Percentiles rank a stretch among this genome's conserved stretches.
Conservation (phyloP, 257 asterid genomes). For the Verbascum thapsus region DNA sequence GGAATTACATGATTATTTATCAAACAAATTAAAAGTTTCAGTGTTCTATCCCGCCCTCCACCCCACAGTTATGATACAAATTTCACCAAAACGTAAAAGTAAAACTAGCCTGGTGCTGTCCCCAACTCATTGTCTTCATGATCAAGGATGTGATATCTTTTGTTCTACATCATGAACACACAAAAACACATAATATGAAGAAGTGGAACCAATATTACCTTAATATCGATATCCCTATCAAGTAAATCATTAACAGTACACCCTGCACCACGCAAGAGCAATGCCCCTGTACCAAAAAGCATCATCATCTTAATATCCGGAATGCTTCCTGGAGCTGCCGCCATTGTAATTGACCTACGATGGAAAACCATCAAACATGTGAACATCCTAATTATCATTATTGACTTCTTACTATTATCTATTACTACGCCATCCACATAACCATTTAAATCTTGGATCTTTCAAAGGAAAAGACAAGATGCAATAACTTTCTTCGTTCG, state of each 20-base stretch:
- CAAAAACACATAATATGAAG: not conserved
- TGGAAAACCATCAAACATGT: slow-evolving; percentile 21
- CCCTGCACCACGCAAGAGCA: slow-evolving; percentile 92
- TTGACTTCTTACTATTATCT: too few relatives aligned
- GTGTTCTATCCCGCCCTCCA: too few relatives aligned
- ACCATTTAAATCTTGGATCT: too few relatives aligned
- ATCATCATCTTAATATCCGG: slow-evolving; percentile 87
- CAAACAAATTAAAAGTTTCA: slow-evolving; percentile 21
- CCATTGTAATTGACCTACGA: slow-evolving; percentile 85
- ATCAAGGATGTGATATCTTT: too few relatives aligned
- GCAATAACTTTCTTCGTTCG: not conserved
- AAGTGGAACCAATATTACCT: slow-evolving; percentile 43
- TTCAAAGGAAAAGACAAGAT: not conserved
- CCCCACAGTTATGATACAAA: too few relatives aligned
- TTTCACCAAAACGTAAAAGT: too few relatives aligned
- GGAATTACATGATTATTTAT: slow-evolving; percentile 10
- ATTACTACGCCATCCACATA: too few relatives aligned
- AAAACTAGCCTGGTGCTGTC: too few relatives aligned
- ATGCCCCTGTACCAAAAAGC: slow-evolving; percentile 86
- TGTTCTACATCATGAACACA: too few relatives aligned
- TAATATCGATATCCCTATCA: slow-evolving; percentile 84
- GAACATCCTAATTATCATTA: too few relatives aligned
- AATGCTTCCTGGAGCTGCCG: slow-evolving; percentile 74
- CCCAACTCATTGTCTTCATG: too few relatives aligned
- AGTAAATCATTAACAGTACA: slow-evolving; percentile 89